A percentile compares a stretch with the other conserved stretches of the same genome.
Conservation (phyloP, 208 protist species). For the Leishmania tropica region DNA sequence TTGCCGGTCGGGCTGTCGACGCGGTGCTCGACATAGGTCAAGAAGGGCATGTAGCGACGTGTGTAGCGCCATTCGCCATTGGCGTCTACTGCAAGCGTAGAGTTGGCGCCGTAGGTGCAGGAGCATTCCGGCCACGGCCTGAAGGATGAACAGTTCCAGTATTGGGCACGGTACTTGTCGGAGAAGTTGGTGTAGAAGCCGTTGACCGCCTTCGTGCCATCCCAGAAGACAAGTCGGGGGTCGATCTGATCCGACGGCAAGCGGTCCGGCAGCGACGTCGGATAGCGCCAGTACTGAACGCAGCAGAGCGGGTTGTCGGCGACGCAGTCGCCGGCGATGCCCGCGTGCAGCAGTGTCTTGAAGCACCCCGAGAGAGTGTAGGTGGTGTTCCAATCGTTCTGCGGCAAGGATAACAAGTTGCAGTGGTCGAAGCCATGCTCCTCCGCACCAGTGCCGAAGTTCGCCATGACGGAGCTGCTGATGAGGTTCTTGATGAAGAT, state of each 20-base stretch:
- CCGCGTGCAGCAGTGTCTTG: conserved; percentile 28
- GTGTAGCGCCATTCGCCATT: conserved; percentile 33
- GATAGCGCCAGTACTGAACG: conserved; percentile 37
- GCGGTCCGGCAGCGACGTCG: conserved; percentile 12
- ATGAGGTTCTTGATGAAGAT: conserved; percentile 17
- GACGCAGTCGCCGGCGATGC: conserved; percentile 28
- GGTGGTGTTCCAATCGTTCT: not conserved
- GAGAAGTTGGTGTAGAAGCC: conserved; percentile 39
- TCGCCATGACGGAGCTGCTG: not conserved
- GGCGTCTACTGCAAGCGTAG: conserved; percentile 20
- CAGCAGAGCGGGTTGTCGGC: conserved; percentile 31
- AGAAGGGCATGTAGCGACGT: not conserved
- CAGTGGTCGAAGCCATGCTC: not conserved
- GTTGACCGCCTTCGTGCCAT: conserved; percentile 30
- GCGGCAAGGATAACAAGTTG: not conserved
- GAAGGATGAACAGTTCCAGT: conserved; percentile 6
- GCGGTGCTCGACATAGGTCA: conserved; percentile 24
- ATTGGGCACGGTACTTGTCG: conserved; percentile 4
- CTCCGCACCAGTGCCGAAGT: not conserved
- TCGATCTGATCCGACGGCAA: conserved; percentile 20
- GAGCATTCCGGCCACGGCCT: conserved; percentile 4
- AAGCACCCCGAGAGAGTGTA: conserved; percentile 4
- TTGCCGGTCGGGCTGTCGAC: not conserved
- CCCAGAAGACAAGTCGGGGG: conserved; percentile 32
- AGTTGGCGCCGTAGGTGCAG: not conserved